A percentile compares a stretch with the other conserved stretches of the same genome.
Conservation (phyloP, 768 basidiomycete species). For the Mycena alexandri region DNA sequence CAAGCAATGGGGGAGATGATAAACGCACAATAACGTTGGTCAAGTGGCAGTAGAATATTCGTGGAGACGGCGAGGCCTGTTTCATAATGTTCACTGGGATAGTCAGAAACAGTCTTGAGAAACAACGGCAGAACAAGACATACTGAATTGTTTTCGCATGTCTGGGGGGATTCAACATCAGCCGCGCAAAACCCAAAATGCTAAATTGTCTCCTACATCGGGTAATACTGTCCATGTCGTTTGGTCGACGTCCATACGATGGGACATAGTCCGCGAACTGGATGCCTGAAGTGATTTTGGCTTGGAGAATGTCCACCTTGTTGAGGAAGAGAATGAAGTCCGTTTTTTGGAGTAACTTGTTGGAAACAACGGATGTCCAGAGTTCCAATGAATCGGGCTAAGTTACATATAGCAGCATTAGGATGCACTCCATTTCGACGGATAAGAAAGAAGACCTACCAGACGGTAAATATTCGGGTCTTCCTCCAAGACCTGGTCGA, state of each 20-base stretch:
- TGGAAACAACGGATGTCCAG: slow-evolving; percentile 76
- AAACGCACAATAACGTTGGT: slow-evolving; percentile 75
- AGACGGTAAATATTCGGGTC: slow-evolving; percentile 74
- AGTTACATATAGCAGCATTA: not conserved
- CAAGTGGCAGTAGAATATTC: slow-evolving; percentile 78
- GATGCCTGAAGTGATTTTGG: slow-evolving; percentile 74
- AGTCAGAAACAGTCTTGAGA: not conserved
- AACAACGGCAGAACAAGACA: slow-evolving; percentile 13
- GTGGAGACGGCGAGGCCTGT: slow-evolving; percentile 66
- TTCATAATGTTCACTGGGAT: slow-evolving; percentile 61
- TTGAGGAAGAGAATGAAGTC: slow-evolving; percentile 81
- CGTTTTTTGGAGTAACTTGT: slow-evolving; percentile 71
- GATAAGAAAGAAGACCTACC: slow-evolving; percentile 49
- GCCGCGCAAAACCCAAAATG: too few relatives aligned
- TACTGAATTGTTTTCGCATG: slow-evolving; percentile 76
- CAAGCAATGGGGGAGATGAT: not conserved
- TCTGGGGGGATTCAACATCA: slow-evolving; percentile 52
- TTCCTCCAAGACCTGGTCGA: slow-evolving; percentile 76
- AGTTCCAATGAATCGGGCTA: slow-evolving; percentile 76
- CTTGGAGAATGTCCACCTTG: slow-evolving; percentile 73
- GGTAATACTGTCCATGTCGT: slow-evolving; percentile 72
- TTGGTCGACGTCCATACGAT: slow-evolving; percentile 74
- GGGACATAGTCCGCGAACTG: slow-evolving; percentile 70
- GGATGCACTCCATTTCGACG: not conserved
- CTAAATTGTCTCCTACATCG: slow-evolving; percentile 59